These are phyloP conservation scores for Schizonepeta tenuifolia DNA, from an alignment of 257 asterid species.

Conservation along the genomic window DNA sequence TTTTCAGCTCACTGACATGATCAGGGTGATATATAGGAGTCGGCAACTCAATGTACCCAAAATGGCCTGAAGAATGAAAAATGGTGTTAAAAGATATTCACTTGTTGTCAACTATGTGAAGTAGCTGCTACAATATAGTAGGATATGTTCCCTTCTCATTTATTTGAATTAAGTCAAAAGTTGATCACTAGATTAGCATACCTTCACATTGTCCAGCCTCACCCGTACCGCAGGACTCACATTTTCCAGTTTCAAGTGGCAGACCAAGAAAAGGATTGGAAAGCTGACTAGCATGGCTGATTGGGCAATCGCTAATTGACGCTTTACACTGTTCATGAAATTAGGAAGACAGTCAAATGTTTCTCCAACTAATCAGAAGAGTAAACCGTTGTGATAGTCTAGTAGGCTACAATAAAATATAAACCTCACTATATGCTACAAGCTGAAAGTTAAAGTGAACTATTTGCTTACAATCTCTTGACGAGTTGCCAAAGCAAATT, in stretches of 20 bases:
- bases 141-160: conserved; percentile 10
- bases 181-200: conserved; percentile 34
- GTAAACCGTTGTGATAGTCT: conserved; percentile 3
- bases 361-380: neutral
- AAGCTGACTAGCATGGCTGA: conserved; percentile 88
- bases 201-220: conserved; percentile 99
- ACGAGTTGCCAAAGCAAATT: conserved; percentile 74
- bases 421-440: neutral
- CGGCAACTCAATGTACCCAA: conserved; percentile 92
- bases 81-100: conserved; percentile 24
- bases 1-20: conserved; percentile 81
- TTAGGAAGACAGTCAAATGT: conserved; percentile 27
- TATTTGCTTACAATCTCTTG: conserved; percentile 78
- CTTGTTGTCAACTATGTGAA: neutral
- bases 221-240: conserved; percentile 92
- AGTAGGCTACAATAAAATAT: conserved; percentile 1
- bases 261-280: conserved; percentile 94
- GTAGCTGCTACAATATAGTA: conserved; percentile 5
- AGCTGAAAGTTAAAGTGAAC: conserved; percentile 24
- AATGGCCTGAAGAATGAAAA: conserved; percentile 71
- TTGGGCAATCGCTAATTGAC: conserved; percentile 81
- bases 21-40: conserved; percentile 91
- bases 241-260: conserved; percentile 91
- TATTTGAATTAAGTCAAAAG: conserved; percentile 12
- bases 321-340: conserved; percentile 67